Evolutionary conservation across 1,139 yeast genomes (phyloP).

Genomic region (Sugiyamaella paludigena): DNA sequence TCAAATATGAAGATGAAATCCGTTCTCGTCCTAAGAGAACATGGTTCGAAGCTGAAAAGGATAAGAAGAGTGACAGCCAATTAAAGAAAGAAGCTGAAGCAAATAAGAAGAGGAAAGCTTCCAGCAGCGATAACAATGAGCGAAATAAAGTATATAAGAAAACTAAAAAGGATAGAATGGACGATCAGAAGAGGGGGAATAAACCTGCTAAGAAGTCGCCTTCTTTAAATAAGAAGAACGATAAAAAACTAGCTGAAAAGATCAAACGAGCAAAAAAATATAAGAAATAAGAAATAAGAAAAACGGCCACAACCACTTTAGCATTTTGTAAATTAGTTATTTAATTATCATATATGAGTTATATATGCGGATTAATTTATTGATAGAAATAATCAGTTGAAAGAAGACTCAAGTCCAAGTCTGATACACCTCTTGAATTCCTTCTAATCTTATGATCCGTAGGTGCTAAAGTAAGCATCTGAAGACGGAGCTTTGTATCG

Average conservation of each 20-base stretch:
- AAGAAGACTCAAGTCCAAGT: conserved; percentile 15
- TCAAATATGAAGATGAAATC: conserved; percentile 79
- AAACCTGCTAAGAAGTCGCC: conserved; percentile 1
- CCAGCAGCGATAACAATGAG: conserved; percentile 43
- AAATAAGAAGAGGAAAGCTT: conserved; percentile 56
- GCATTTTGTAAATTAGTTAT: conserved; percentile 2
- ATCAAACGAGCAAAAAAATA: conserved; percentile 55
- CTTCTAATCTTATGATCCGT: conserved; percentile 26
- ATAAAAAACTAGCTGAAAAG: conserved; percentile 58
- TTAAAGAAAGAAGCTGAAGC: conserved; percentile 31
- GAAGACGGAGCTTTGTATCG: conserved; percentile 63
- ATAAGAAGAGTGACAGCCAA: conserved; percentile 47
- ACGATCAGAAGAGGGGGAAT: conserved; percentile 20
- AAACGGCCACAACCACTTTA: neutral
- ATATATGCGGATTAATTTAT: neutral
- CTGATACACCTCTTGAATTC: conserved; percentile 4
- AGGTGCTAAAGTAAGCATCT: conserved; percentile 55
- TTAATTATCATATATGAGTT: conserved; percentile 2
- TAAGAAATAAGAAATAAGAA: conserved; percentile 42
- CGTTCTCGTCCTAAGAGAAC: conserved; percentile 90
- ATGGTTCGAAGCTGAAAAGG: conserved; percentile 85
- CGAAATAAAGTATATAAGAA: conserved; percentile 36
- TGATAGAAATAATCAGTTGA: conserved; percentile 33
- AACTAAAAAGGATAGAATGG: conserved; percentile 31
- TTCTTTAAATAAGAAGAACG: conserved; percentile 17